Evolutionary conservation across 306 rosid genomes (phyloP), one percentile per base, ranked within the genome.

Genomic region (Cicer bijugum): DNA sequence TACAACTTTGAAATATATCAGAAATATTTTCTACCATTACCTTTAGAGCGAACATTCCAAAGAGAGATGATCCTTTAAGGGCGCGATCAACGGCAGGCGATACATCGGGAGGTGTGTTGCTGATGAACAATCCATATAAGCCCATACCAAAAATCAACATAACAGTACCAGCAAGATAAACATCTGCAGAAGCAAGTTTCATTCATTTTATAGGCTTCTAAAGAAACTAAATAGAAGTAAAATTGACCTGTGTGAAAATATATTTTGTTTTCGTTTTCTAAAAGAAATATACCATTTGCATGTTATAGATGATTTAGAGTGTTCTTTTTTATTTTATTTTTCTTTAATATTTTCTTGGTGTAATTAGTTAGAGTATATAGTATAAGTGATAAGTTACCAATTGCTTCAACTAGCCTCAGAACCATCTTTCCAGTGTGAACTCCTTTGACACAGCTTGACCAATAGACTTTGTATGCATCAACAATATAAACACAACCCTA

Each of bases 91-190:
- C 75, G 45, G 50, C 4, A 14, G 96, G 82, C 51, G 83, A 75
- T 38, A 79, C 85, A 80, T 89, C 84, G 19, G 80, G 83, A 66
- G 92, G 64, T 64, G 80, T 86, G 58, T 91, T 91, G 67, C 94
- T 93, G 78, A 94, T 87, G 75, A 94, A 94, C 62, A 94, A 80
- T 80, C 98, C 97, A 51, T 89, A 89, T 48, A 94, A 84, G 14
- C 97, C 97, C 98, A 94, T 94, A 7, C 96, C 97, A 39, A 94
- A 94, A 63, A 94, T 91, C 81, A 94, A 69, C 98, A 94, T 91
- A 69, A 94, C 98, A 9, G 98, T 94, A 75, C 97, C 98, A 11
- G 98, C 98, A 75, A 94, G 97, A 86, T 94, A 94, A 79, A 91
- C 95, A 88, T 94, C 98, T 94, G 97, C 91, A 81, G 9, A 62